Evolutionary conservation across 2,329 filamentous ascomycete species (phyloP), one percentile per base, ranked within the genome.

Genomic region (Diaporthe batatas): DNA sequence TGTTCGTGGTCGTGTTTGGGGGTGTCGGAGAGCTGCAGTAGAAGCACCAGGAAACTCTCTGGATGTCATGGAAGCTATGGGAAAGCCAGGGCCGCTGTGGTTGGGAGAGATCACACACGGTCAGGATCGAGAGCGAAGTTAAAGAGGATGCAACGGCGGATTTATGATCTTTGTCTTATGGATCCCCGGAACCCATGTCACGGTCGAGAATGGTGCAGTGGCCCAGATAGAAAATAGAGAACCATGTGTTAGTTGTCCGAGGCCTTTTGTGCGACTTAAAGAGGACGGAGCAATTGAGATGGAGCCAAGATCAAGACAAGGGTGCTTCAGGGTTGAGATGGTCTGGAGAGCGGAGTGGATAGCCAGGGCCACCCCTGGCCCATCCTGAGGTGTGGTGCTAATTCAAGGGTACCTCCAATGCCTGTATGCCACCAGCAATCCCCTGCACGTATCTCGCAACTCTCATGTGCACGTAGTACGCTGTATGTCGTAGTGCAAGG

Each of bases 191-290:
- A 70, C 55, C 70, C 68, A 71, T 68, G 59, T 70, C 62, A 72
- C 42, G 74, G 76, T 80, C 75, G 75, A 78, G 78, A 79, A 78
- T 59, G 67, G 71, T 68, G 57, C 55, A 73, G 71, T 49, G 68
- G 70, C 59, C 73, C 67, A 74, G 73, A 47, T 62, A 71, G 59
- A 68, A 73, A 71, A 71, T 62, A 57, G 71, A 64, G 59, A 67
- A 49, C 59, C 47, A 57, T 73, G 73, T 70, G 71, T 68, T 79
- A 80, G 77, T 77, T 77, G 78, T 76, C 77, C 80, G 83, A 82
- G 82, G 83, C 80, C 62, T 85, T 85, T 86, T 86, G 86, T 87
- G 85, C 82, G 82, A 86, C 85, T 86, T 83, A 81, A 80, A 80
- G 81, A 79, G 81, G 79, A 79, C 79, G 80, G 81, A 80, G 80